These are phyloP conservation scores for Salvia miltiorrhiza DNA, from an alignment of 257 asterid species.

Conservation along the genomic window DNA sequence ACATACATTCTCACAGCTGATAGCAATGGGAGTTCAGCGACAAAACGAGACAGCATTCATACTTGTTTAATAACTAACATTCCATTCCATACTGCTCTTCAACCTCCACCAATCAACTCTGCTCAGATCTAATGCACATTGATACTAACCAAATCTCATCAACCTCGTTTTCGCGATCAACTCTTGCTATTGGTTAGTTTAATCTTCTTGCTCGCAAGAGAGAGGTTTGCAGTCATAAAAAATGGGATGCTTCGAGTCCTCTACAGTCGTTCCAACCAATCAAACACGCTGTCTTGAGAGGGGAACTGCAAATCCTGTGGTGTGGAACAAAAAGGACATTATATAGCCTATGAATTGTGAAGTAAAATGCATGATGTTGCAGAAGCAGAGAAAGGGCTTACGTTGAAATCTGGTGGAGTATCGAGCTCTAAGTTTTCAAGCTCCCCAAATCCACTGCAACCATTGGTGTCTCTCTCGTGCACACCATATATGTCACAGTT, in stretches of 20 bases:
- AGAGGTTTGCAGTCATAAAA: neutral
- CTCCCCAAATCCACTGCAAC: constrained; percentile 42
- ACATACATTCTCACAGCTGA: neutral
- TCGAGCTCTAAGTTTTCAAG: constrained; percentile 62
- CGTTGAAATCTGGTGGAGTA: constrained; percentile 60
- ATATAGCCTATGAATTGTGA: neutral
- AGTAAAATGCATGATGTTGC: neutral
- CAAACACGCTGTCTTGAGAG: constrained; percentile 60
- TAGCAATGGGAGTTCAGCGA: neutral
- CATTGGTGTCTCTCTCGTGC: constrained; percentile 25
- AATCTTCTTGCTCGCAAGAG: neutral
- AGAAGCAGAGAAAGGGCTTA: constrained; percentile 24
- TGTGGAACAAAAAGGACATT: neutral
- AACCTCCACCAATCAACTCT: neutral
- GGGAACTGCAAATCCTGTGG: constrained; percentile 55
- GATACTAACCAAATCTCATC: neutral
- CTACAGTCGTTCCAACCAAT: constrained; percentile 46
- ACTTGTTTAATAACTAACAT: neutral
- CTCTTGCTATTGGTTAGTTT: neutral
- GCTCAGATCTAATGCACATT: neutral
- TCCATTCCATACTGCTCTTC: neutral
- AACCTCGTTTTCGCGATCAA: neutral
- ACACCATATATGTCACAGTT: constrained; percentile 11
- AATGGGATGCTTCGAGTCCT: neutral
- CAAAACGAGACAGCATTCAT: neutral